Base-by-base conservation (phyloP, 768 basidiomycete genomes). In the Serendipita sp. region DNA sequence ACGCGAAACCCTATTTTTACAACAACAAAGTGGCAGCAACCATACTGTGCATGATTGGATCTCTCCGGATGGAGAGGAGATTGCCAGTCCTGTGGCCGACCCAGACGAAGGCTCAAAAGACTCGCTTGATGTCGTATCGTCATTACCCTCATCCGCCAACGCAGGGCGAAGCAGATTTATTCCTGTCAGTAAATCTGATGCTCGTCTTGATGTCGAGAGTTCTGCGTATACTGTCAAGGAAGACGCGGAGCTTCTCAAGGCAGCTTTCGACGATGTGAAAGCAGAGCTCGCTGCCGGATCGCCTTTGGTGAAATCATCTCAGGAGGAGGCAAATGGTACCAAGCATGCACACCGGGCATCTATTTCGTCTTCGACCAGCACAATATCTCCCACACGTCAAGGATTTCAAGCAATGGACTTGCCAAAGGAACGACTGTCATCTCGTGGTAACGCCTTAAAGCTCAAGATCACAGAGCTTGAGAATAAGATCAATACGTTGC, bases 231-330 rank as follows among this genome's bases (percentile, higher is more conserved):
- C 18, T 8, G 65, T 67, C 60, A 54, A 66, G 46, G 65, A 64
- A 24, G 67, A 65, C 68, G 74, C 81, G 48, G 82, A 81, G 35
- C 83, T 88, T 68, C 83, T 89, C 72, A 86, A 87, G 70, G 84
- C 86, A 24, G 89, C 89, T 0, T 93, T 92, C 71, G 85, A 90
- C 68, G 82, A 85, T 69, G 88, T 94, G 70, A 92, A 93, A 74
- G 87, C 88, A 1, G 86, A 89, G 70, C 77, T 93, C 60, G 88
- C 86, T 0, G 79, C 86, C 69, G 56, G 32, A 8, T 37, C 56
- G 8, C n/a, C n/a, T 1, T 10, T 28, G 35, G 24, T 32, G 35
- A 35, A 35, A n/a, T 46, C 45, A 37, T 24, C 63, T 16, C 45
- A 34, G 28, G 62, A 5, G n/a, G 45, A 3, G 34, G 45, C 58